These are phyloP conservation scores for Colletotrichum sp. DNA, from an alignment of 2,329 filamentous ascomycete species.

Conservation along the genomic window DNA sequence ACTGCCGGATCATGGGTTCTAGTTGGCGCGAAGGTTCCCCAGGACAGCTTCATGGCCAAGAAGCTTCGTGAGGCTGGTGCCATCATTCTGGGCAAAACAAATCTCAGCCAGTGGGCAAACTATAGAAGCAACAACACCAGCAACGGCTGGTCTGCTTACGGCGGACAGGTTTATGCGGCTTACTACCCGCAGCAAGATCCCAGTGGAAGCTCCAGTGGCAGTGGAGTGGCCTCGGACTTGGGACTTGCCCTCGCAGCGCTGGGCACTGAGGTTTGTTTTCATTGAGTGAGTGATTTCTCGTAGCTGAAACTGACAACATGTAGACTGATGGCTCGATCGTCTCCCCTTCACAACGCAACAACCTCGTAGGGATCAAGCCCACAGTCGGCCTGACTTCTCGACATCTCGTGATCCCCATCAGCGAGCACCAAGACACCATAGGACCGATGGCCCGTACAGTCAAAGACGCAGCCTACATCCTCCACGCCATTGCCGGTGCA, in stretches of 20 bases:
- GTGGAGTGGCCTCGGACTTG: constrained; percentile 62
- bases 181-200: constrained; percentile 68
- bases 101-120: constrained; percentile 68
- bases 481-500: constrained; percentile 67
- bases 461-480: constrained; percentile 63
- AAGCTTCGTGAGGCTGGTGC: constrained; percentile 65
- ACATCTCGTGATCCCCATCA: constrained; percentile 68
- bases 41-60: constrained; percentile 60
- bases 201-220: constrained; percentile 64
- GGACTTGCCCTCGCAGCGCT: constrained; percentile 64
- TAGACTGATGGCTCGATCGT: constrained; percentile 68
- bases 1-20: constrained; percentile 64
- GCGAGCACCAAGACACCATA: constrained; percentile 65
- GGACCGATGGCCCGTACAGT: constrained; percentile 68
- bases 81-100: constrained; percentile 68
- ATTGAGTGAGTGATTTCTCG: constrained; percentile 45
- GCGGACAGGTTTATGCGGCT: constrained; percentile 64
- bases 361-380: constrained; percentile 71
- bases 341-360: constrained; percentile 55
- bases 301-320: constrained; percentile 29
- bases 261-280: constrained; percentile 64
- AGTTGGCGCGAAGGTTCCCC: constrained; percentile 56
- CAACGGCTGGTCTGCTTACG: constrained; percentile 68
- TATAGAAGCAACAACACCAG: constrained; percentile 60
- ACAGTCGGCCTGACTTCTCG: constrained; percentile 69